Base-by-base conservation (phyloP, 2,329 filamentous ascomycete species). In the Microcyclosporella mali region DNA sequence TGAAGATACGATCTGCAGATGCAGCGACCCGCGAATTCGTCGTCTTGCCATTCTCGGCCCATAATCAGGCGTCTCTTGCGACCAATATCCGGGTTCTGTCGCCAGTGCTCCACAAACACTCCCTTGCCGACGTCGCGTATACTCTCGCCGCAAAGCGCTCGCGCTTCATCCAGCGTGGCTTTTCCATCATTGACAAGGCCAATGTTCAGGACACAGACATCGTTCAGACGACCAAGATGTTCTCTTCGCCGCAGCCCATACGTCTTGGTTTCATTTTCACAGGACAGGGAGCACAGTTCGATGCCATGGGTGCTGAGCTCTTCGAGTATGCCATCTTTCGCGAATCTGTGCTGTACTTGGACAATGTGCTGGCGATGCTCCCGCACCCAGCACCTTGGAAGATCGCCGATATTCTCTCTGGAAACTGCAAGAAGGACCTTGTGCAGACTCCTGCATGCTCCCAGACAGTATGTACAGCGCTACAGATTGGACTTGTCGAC, bases 231-330 rank as follows among this genome's bases (percentile, higher is more conserved):
- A 3, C 28, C 2, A 32, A 32, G 16, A 10, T 27, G 15, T 27
- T 6, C 4, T n/a, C 27, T 14, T 18, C 34, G 3, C 15, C 9
- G 28, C 16, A 10, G 12, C 8, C 11, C 16, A 12, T 17, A 18
- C 16, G 31, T 25, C 16, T 25, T 15, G 25, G 12, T 6, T 45
- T 40, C 16, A 32, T 45, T 16, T 52, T 52, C 39, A 50, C 41
- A 8, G 49, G 49, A 1, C 49, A 52, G 37, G 50, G 47, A 16
- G 45, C 50, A 7, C 50, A 52, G 28, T 48, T 30, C 33, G 8
- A 36, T 14, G n/a, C 11, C 11, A 52, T 52, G 50, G 47, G 44
- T 3, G 31, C 33, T n/a, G 46, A 51, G 12, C 49, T 64, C 7
- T 36, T 60, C n/a, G 12, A 15, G 10, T 38, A 44, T 14, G 33